A percentile compares a stretch with the other conserved stretches of the same genome.
Conservation (phyloP, 2,329 filamentous ascomycete genomes). For the Colletotrichum sp. region DNA sequence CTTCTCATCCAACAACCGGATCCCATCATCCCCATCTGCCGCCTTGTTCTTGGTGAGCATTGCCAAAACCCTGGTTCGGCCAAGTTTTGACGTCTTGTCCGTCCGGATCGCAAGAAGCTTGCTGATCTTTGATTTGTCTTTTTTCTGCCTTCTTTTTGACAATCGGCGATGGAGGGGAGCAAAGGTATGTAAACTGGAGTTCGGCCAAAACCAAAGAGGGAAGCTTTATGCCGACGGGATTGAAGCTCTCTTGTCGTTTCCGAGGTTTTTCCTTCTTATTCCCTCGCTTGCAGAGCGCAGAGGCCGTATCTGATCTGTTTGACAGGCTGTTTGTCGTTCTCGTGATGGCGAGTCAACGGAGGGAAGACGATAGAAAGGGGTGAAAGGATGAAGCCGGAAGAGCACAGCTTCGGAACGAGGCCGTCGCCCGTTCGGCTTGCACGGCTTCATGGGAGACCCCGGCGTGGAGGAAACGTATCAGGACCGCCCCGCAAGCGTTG, state of each 20-base stretch:
- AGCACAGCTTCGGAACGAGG: neutral
- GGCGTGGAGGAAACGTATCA: neutral
- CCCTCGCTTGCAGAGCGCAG: neutral
- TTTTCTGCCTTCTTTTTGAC: neutral
- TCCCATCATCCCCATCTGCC: no score
- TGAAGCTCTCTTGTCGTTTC: neutral
- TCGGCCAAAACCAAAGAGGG: neutral
- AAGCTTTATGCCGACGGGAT: neutral
- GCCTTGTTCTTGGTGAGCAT: neutral
- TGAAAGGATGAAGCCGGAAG: neutral
- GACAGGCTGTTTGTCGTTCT: neutral
- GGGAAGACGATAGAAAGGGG: neutral
- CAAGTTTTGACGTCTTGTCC: neutral
- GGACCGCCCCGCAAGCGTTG: neutral
- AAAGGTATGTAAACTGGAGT: neutral
- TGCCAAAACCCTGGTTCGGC: neutral
- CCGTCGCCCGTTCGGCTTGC: neutral
- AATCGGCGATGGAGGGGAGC: neutral
- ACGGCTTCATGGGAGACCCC: neutral
- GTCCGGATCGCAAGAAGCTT: neutral
- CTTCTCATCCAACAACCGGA: neutral
- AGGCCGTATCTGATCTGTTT: neutral
- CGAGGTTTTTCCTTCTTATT: neutral
- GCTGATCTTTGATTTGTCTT: neutral
- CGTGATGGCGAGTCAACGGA: neutral